Base-by-base conservation (phyloP, 768 basidiomycete genomes). In the Leccinellum albellum region DNA sequence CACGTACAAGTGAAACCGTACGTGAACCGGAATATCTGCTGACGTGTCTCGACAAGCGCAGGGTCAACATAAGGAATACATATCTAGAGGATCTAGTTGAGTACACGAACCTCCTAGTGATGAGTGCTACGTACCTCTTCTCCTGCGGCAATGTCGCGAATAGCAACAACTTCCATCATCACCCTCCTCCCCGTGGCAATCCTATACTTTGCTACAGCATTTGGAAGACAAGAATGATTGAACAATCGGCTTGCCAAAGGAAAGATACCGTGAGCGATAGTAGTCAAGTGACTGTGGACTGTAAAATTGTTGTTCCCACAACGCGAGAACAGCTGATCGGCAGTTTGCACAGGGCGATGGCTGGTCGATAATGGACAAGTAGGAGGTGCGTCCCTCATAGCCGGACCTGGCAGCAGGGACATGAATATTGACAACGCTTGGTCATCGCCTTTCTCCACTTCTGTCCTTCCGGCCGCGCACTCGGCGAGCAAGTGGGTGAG, bases 301-400 rank as follows among this genome's bases (percentile, higher is more conserved):
- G 84, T 78, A 68, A 91, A 92, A 64, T 93, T 91, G 70, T 92
- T 93, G 74, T 90, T 92, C 42, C 82, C 82, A 61, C 88, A 91
- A 46, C 88, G 82, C 6, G 76, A 63, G 65, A 82, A 85, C 1
- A 88, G 53, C 0, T 70, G 70, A 3, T 64, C 51, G 4, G 57
- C 47, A 4, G 51, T 21, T 6, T 62, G 52, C 29, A 71, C 54
- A 2, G 75, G 65, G 4, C 66, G 64, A 7, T 64, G 64, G 13
- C 67, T 54, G 7, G 76, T 59, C 29, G 46, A 65, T 50, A 63
- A 51, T 10, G 75, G 71, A 59, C 74, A 79, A 14, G 73, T 62
- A 40, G 76, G 72, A 29, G 63, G 71, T 17, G 67, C 62, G 9
- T 65, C 51, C 12, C 61, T 62, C 14, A 55, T 6, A 3, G 57